Conservation (phyloP, 352 stramenopile species). For the Phytophthora pini region DNA sequence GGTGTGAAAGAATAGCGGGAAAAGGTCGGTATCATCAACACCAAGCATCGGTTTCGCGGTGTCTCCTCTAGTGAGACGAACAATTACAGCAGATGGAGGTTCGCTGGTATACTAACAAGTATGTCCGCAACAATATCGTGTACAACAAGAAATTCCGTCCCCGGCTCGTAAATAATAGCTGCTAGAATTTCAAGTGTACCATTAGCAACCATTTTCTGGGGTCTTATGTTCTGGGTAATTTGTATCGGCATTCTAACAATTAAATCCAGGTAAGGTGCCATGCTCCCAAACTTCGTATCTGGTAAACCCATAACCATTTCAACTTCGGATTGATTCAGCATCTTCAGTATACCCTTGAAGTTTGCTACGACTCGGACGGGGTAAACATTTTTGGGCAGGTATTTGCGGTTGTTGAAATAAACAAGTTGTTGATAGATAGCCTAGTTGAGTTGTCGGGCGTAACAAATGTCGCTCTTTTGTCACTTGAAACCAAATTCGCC, state of each 20-base stretch:
- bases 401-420: not conserved
- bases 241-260: constrained; percentile 12
- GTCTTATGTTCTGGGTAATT: constrained; percentile 6
- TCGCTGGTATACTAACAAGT: not conserved
- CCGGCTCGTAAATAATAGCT: constrained; percentile 3
- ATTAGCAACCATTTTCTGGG: constrained; percentile 18
- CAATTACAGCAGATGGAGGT: not conserved
- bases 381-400: not conserved
- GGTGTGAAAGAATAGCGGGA: not conserved
- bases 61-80: not conserved
- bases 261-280: constrained; percentile 1
- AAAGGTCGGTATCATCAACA: not conserved
- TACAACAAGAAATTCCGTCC: constrained; percentile 5
- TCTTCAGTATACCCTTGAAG: constrained; percentile 3
- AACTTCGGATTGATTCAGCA: not conserved
- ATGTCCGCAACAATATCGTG: constrained; percentile 11
- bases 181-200: constrained; percentile 7
- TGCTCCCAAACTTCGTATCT: constrained; percentile 13
- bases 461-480: not conserved
- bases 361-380: constrained; percentile 7
- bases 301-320: not conserved
- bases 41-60: not conserved
- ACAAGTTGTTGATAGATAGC: constrained; percentile 4
- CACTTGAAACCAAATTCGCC: too few species aligned
- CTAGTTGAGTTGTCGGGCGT: constrained; percentile 6